Conservation (phyloP, 2,329 filamentous ascomycete genomes). For the Alternaria viburni region DNA sequence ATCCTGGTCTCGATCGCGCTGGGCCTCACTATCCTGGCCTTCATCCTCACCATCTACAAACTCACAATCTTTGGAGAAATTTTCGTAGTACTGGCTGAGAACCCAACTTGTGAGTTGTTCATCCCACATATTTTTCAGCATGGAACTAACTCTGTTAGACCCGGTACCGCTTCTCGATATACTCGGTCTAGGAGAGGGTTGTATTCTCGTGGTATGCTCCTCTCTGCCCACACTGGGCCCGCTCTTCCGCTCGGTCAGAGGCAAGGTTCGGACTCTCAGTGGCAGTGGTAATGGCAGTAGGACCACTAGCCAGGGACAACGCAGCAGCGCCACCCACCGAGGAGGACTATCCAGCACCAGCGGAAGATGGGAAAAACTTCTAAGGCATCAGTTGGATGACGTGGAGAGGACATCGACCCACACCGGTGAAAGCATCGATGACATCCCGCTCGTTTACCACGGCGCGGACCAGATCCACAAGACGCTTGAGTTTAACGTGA, state of each 20-base stretch:
- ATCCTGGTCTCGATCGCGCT: background rate
- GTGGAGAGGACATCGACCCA: background rate
- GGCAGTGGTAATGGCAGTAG: background rate
- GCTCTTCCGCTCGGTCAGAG: background rate
- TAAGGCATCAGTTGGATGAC: background rate
- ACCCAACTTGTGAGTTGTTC: background rate
- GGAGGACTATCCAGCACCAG: background rate
- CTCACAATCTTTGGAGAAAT: background rate
- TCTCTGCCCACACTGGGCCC: background rate
- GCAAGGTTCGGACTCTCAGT: background rate
- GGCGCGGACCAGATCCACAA: background rate
- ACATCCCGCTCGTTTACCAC: background rate
- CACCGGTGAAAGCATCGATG: background rate
- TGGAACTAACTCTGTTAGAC: background rate
- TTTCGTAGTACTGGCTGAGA: background rate
- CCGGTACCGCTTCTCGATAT: background rate
- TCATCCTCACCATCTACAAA: background rate
- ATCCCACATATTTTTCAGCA: background rate
- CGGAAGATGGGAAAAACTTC: background rate
- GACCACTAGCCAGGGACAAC: background rate
- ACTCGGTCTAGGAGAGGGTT: background rate
- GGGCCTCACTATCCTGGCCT: background rate
- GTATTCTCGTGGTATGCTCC: background rate
- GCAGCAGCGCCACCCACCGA: background rate
- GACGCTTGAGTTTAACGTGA: background rate